Percentiles rank a stretch among this genome's conserved stretches.
These are phyloP conservation scores for Acanthamoeba sp. DNA, from an alignment of 208 protist genomes.

Conservation along the genomic window DNA sequence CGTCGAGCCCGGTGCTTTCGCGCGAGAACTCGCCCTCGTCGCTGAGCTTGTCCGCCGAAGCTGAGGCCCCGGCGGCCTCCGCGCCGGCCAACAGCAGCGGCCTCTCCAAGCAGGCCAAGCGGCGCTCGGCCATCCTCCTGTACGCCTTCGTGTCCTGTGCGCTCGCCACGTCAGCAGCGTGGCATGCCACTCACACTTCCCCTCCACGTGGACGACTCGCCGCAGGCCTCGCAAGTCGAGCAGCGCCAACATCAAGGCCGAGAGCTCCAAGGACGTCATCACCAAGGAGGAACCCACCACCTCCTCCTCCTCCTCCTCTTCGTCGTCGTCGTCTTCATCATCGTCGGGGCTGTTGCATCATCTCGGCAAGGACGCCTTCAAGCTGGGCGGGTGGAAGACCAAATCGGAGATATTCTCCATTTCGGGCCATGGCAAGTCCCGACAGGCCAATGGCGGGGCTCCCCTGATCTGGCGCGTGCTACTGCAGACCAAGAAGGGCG, in stretches of 20 bases:
- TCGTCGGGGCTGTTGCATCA: neutral
- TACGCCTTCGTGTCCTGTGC: neutral
- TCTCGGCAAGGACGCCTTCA: conserved; percentile 1
- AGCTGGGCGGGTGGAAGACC: conserved; percentile 29
- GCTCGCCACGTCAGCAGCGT: too few relatives aligned
- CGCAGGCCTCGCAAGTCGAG: neutral
- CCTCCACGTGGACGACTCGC: too few relatives aligned
- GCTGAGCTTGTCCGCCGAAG: neutral
- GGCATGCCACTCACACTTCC: neutral
- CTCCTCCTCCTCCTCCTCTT: neutral
- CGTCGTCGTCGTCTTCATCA: neutral
- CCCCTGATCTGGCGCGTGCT: neutral
- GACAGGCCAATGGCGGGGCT: neutral
- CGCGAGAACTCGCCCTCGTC: conserved; percentile 19
- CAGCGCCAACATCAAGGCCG: neutral
- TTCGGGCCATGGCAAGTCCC: neutral
- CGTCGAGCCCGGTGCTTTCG: neutral
- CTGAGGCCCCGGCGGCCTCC: neutral
- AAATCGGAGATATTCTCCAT: conserved; percentile 33
- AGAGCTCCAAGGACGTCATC: neutral
- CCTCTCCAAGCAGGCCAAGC: neutral
- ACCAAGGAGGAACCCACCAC: neutral
- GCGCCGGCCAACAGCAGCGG: neutral
- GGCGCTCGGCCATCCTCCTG: neutral
- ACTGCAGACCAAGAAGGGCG: conserved; percentile 7